Conservation (phyloP, 148 eudicot species). For the Rhododendron griersonianum region DNA sequence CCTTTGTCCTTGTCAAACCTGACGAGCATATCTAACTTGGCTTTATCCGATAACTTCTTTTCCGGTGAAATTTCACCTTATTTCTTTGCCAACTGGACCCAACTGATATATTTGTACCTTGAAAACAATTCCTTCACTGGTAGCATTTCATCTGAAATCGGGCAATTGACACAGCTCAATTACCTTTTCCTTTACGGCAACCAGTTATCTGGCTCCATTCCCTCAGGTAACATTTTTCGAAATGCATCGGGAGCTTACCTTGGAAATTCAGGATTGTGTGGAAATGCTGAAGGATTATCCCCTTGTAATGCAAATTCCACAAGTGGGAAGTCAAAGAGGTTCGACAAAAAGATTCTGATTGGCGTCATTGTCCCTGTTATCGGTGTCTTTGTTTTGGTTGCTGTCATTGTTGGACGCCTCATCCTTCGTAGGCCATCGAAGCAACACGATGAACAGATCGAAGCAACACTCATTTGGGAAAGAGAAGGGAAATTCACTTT, state of each 20-base stretch:
- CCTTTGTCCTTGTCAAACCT: slow-evolving; percentile 61
- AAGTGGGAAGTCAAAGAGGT: too few species aligned
- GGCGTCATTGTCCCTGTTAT: too few species aligned
- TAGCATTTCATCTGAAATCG: slow-evolving; percentile 40
- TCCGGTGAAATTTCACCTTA: slow-evolving; percentile 47
- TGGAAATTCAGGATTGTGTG: slow-evolving; percentile 73
- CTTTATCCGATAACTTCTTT: slow-evolving; percentile 43
- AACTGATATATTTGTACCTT: slow-evolving; percentile 47
- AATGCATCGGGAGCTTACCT: too few species aligned
- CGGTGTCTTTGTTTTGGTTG: too few species aligned
- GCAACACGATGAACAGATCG: too few species aligned
- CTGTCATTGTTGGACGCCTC: too few species aligned
- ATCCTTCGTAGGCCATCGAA: too few species aligned
- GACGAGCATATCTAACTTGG: slow-evolving; percentile 33
- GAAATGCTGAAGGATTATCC: slow-evolving; percentile 47
- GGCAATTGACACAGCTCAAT: slow-evolving; percentile 36
- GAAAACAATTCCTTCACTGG: slow-evolving; percentile 52
- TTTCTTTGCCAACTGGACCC: slow-evolving; percentile 53
- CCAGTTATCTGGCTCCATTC: too few species aligned
- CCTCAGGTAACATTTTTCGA: too few species aligned
- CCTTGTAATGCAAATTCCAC: slow-evolving; percentile 26
- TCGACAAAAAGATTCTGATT: too few species aligned
- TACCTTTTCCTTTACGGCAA: slow-evolving; percentile 44
- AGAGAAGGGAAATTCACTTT: too few species aligned
- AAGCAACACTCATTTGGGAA: too few species aligned